These are phyloP conservation scores for Ceratocystis huliohia DNA, from an alignment of 2,329 filamentous ascomycete species.

Conservation along the genomic window DNA sequence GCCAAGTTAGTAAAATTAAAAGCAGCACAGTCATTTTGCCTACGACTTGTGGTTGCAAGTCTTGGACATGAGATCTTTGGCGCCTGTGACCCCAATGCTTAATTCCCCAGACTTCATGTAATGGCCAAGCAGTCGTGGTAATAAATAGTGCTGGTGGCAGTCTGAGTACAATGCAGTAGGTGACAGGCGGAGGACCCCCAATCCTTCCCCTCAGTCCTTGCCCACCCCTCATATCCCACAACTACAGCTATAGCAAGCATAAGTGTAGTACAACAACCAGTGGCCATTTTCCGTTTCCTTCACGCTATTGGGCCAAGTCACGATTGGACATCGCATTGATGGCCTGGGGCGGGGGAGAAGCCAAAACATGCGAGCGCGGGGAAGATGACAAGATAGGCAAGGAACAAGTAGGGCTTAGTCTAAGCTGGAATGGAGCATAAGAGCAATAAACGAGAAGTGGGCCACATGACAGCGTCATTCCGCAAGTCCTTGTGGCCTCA, in stretches of 20 bases:
- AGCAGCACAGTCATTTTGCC: background rate
- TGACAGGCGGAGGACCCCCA: background rate
- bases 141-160: background rate
- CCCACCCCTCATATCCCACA: background rate
- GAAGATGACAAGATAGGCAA: conserved; percentile 3
- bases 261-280: background rate
- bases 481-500: background rate
- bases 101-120: background rate
- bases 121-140: background rate
- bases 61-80: background rate
- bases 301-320: background rate
- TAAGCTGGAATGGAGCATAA: background rate
- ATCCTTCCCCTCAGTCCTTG: background rate
- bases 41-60: background rate
- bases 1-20: background rate
- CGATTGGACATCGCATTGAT: background rate
- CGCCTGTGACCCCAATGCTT: background rate
- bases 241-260: too few relatives aligned
- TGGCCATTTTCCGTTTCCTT: background rate
- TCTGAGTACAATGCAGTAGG: background rate
- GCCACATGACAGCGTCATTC: background rate
- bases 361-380: background rate
- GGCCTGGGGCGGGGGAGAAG: background rate
- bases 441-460: background rate
- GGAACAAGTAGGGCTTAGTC: background rate